Conservation (phyloP, 306 rosid species). For the Inga leiocalycina region DNA sequence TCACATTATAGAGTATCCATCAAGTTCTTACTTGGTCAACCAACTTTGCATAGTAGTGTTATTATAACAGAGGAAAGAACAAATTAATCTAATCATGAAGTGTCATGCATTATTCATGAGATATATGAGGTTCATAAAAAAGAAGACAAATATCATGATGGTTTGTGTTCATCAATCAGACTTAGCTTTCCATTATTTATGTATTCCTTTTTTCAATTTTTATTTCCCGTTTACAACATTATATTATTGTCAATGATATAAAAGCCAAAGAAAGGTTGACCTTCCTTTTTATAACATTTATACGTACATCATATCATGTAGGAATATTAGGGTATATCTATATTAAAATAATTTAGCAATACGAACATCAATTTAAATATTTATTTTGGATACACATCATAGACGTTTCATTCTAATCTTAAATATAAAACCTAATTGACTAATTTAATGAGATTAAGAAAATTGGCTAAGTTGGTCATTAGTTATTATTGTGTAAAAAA, state of each 20-base stretch:
- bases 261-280: background rate
- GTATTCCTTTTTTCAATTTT: background rate
- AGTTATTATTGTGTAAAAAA: background rate
- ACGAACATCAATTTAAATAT: background rate
- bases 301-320: background rate
- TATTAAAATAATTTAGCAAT: background rate
- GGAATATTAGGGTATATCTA: background rate
- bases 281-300: background rate
- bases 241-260: background rate
- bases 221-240: background rate
- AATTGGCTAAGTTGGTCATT: background rate
- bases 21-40: background rate
- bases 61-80: background rate
- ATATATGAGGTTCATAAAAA: background rate
- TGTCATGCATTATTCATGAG: slow-evolving; percentile 1
- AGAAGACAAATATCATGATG: background rate
- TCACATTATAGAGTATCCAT: background rate
- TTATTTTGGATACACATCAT: no score
- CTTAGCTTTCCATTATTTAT: background rate
- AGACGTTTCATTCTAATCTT: background rate
- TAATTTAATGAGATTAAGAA: background rate
- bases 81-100: background rate
- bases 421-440: background rate
- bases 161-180: background rate
- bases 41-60: no score